Evolutionary conservation across 2,329 filamentous ascomycete genomes (phyloP), one percentile per base, ranked within the genome.

Genomic region (Paraphaeosphaeria minitans): DNA sequence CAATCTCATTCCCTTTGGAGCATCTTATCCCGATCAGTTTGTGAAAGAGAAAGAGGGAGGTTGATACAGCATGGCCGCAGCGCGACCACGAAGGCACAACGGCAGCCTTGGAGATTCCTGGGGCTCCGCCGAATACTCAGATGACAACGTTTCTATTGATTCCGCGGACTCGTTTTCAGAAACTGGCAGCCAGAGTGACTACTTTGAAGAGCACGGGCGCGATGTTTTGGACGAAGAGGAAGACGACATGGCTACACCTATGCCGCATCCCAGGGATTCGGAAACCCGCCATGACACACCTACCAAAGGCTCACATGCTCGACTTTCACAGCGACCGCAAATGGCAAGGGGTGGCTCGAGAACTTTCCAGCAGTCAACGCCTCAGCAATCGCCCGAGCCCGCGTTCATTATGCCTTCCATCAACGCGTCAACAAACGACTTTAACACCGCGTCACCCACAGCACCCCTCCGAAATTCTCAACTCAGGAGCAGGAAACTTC

Each of bases 361-460:
- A 58, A 49, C 59, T 33, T 45, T 35, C 9, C 58, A 58, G 29
- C 55, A 51, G 14, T 39, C 51, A 29, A 45, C 63, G 12, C 57
- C 61, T 13, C 62, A 65, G 9, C 56, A 64, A 21, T 73, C 71
- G 22, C 65, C 64, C 9, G 77, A 76, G 50, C 77, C 78, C 8
- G 73, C 75, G 56, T 73, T 81, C 57, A 76, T 80, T 56, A 81
- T 80, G 79, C 80, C 80, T 8, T 69, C 75, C 9, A 72, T 72
- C 43, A 54, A 60, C 33, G 53, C 62, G 56, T 70, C 72, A 31
- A 53, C 63, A 55, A 53, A 67, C 10, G 64, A 59, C 9, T 63
- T 65, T 42, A 66, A 62, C 42, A 39, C 5, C 37, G 37, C 37
- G n/a, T n/a, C 14, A 39, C 14, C 14, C 37, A 61, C 61, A 2